Evolutionary conservation across 2,329 filamentous ascomycete species (phyloP), one percentile per base, ranked within the genome.

Genomic region (Aspergillus pseudoterreus): DNA sequence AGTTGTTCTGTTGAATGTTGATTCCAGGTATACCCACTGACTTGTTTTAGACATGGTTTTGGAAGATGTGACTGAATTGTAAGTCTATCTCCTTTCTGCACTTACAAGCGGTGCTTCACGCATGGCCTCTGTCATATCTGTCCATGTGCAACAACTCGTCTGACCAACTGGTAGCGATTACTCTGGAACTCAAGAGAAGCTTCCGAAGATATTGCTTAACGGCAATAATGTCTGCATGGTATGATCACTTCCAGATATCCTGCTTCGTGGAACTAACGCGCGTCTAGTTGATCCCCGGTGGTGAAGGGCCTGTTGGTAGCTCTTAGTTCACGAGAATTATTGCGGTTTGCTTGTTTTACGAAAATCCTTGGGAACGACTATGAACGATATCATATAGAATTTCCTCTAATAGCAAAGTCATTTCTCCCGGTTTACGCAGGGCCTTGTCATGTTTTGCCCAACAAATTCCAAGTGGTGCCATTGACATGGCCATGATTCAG

Each of bases 161-260:
- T 69, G 57, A 70, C 45, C 19, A 6, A 15, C 21, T 38, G 4
- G 5, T 47, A 97, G 92, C 70, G 94, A 99, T 75, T 95, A 95
- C 75, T 86, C 86, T 4, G 92, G 92, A 55, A 84, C 87, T 63
- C 87, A 92, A 72, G 88, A 85, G 43, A 95, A 95, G 72, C 82
- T 99, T 38, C 82, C 91, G 47, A 97, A 97, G 79, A 96, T 99
- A 55, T 76, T 99, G 39, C 78, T 99, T 36, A 99, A 99, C 66
- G 94, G 94, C 51, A 99, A 99, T 77, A 97, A 97, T 67, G 90
- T 99, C 58, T 97, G 92, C 88, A 99, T 99, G 94, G 94, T 96
- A 81, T 50, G 79, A 47, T 8, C 9, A 1, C 14, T 21, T 22
- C 21, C 14, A 39, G 32, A 27, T 33, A 38, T 4, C 14, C 6